Percentiles rank a stretch among this genome's conserved stretches.
Conservation (phyloP, 1,139 yeast species). For the Debaryomyces coudertii region DNA sequence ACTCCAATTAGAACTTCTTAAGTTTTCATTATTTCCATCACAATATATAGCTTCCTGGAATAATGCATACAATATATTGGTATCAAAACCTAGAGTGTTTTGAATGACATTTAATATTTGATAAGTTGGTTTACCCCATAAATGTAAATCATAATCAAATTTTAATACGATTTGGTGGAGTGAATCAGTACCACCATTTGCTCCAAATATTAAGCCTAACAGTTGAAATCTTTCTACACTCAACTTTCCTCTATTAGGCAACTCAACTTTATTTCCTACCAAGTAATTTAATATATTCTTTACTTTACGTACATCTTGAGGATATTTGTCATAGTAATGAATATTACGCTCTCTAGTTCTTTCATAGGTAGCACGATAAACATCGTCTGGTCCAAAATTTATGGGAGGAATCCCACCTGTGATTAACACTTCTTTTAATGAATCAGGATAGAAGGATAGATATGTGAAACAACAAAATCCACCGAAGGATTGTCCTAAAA, state of each 20-base stretch:
- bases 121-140: constrained; percentile 39
- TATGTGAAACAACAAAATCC: constrained; percentile 58
- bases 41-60: constrained; percentile 62
- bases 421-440: constrained; percentile 44
- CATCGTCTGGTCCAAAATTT: constrained; percentile 45
- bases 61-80: constrained; percentile 56
- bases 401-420: constrained; percentile 66
- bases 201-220: constrained; percentile 55
- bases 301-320: constrained; percentile 46
- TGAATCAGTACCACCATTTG: constrained; percentile 50
- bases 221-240: constrained; percentile 56
- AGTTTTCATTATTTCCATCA: constrained; percentile 32
- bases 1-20: constrained; percentile 45
- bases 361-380: constrained; percentile 49
- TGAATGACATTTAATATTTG: constrained; percentile 36
- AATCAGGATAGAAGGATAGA: constrained; percentile 45
- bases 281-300: constrained; percentile 41
- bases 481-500: constrained; percentile 61
- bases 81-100: constrained; percentile 46
- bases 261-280: constrained; percentile 23
- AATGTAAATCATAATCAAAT: constrained; percentile 40
- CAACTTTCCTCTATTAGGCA: constrained; percentile 56
- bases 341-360: constrained; percentile 51
- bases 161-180: constrained; percentile 48
- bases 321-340: constrained; percentile 52